Base-by-base conservation (phyloP, 108 stramenopile genomes). In the Stephanodiscus triporus region DNA sequence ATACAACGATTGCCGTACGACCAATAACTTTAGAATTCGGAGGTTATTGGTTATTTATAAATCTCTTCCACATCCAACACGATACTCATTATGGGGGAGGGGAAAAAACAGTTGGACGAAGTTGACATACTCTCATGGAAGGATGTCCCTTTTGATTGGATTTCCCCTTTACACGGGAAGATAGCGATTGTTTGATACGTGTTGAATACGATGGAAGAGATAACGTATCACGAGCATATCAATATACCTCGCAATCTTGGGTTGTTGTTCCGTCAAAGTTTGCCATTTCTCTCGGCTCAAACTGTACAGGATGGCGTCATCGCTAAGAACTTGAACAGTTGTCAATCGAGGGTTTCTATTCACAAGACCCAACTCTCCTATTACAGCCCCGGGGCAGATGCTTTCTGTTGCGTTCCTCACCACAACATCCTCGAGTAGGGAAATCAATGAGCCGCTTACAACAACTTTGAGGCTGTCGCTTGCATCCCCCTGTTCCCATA, bases 331-430 rank as follows among this genome's bases (percentile, higher is more conserved):
- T 54, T 66, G 63, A 32, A 91, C 75, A 0, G 87, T 84, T 19
- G 83, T 89, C 42, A 91, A 61, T 63, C 91, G 66, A 38, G 70
- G 56, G 14, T 63, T 76, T 0, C 80, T 77, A 60, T 88, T 66
- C 9, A 91, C 87, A 16, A 91, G 69, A 7, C 90, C 88, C 17
- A 91, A 72, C 50, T 91, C 90, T 4, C 90, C 88, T 23, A 91
- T 72, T 4, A 78, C 79, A 69, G 75, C 66, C 14, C 88, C 88
- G 13, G 61, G 61, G 32, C 45, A 32, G 27, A 86, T 66, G 13
- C 49, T 66, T 50, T 88, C 90, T 9, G 57, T 86, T 24, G 81
- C 77, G 2, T 84, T 82, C 29, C 68, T 62, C 11, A 11, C 40
- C 49, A 84, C 89, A 27, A 84, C 89, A 27, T 81, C 66, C 53